Conservation (phyloP, 1,139 yeast genomes). For the Candida albicans region DNA sequence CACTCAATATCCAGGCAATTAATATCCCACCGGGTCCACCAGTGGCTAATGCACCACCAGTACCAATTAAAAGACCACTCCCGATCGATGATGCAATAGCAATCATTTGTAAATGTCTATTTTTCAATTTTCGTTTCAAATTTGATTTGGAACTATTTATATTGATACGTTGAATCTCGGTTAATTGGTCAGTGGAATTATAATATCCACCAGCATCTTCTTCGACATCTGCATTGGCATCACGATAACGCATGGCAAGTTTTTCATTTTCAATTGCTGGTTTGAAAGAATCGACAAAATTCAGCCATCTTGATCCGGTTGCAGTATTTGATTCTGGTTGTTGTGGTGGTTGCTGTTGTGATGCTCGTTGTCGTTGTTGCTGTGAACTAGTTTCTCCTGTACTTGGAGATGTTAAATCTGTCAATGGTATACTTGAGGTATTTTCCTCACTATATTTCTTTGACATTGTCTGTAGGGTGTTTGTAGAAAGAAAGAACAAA, state of each 20-base stretch:
- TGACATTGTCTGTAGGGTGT: not conserved
- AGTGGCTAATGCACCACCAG: constrained; percentile 38
- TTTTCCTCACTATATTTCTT: not conserved
- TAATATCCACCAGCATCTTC: not conserved
- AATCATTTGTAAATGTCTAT: constrained; percentile 55
- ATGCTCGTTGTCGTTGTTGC: not conserved
- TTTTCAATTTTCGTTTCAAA: constrained; percentile 35
- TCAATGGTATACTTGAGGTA: not conserved
- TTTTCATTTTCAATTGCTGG: constrained; percentile 25
- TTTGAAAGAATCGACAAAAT: constrained; percentile 41
- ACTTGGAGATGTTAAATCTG: not conserved
- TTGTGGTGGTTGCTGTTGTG: constrained; percentile 8
- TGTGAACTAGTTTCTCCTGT: not conserved
- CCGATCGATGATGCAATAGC: constrained; percentile 87
- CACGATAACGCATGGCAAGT: constrained; percentile 8
- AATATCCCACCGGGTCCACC: constrained; percentile 72
- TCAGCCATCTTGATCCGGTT: constrained; percentile 31
- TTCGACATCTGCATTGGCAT: constrained; percentile 2
- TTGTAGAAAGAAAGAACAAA: not conserved
- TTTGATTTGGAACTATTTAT: constrained; percentile 38
- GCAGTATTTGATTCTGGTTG: not conserved
- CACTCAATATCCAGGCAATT: constrained; percentile 45
- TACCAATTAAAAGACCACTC: constrained; percentile 37
- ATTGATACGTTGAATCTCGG: constrained; percentile 38
- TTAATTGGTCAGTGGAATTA: constrained; percentile 17